Evolutionary conservation across 2,329 filamentous ascomycete species (phyloP).

Genomic region (Macroventuria anomochaeta): DNA sequence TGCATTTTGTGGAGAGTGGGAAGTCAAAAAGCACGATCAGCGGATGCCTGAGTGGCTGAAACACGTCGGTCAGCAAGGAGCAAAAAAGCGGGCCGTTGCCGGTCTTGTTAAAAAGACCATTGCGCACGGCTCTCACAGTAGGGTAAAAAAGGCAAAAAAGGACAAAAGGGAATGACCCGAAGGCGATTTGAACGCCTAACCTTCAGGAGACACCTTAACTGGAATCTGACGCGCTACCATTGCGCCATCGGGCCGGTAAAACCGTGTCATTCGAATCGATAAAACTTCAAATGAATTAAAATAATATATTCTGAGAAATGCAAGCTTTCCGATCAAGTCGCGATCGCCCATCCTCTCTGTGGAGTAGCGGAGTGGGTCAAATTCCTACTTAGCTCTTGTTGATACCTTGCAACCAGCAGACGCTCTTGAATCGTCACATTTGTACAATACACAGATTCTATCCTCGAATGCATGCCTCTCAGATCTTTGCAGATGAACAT

Average conservation of each 20-base stretch:
- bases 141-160: background rate
- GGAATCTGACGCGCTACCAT: slow-evolving; percentile 26
- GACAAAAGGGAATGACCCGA: slow-evolving; percentile 20
- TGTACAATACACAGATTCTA: no score
- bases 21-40: slow-evolving; percentile 1
- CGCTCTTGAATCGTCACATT: background rate
- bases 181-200: slow-evolving; percentile 24
- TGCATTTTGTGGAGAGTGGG: background rate
- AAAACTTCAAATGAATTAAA: no score
- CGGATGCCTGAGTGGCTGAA: slow-evolving; percentile 8
- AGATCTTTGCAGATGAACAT: background rate
- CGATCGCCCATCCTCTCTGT: no score
- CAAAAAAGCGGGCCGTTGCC: slow-evolving; percentile 10
- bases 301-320: no score
- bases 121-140: no score
- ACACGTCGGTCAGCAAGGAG: slow-evolving; percentile 3
- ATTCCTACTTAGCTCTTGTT: no score
- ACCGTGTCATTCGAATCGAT: slow-evolving; percentile 20
- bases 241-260: slow-evolving; percentile 22
- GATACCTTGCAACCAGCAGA: background rate
- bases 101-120: background rate
- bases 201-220: slow-evolving; percentile 23
- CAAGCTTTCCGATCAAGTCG: no score
- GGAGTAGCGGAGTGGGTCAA: no score
- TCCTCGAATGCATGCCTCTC: background rate